Base-by-base conservation (phyloP, 805 yeast species). In the Yarrowia osloensis region DNA sequence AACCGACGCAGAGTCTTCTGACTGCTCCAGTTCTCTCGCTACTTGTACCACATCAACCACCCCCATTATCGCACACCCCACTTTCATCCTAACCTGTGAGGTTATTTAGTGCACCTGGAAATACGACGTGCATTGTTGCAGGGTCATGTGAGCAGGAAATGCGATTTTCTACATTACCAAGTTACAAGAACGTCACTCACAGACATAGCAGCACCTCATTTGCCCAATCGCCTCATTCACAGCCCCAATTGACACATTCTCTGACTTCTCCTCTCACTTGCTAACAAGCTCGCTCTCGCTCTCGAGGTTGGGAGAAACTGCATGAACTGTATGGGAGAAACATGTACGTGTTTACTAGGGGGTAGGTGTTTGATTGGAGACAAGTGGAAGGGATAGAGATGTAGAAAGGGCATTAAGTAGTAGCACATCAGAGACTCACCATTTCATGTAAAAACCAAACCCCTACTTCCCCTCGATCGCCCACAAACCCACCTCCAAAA, bases 321-420 rank as follows among this genome's bases (percentile, higher is more conserved):
- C 44, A 7, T n/a, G 13, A 40, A 44, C 49, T 44, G 29, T 24
- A 47, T 28, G 52, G 28, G 33, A 47, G 49, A 49, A 49, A 28
- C 54, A 49, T 50, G 55, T 50, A 50, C 57, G 57, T 50, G 57
- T 50, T 50, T 50, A 50, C 40, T 33, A 50, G 57, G 21, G 22
- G 28, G 21, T 3, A 21, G 19, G 26, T n/a, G 40, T 19, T 2
- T 49, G 33, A n/a, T 7, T 26, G 17, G 13, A 17, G 24, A 3
- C 15, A n/a, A 26, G 21, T 17, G n/a, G 49, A 1, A 8, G 4
- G 4, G 11, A 5, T 24, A 24, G n/a, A 44, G 19, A 44, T n/a
- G 49, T 24, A 11, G 15, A 13, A 35, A 17, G 7, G 2, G n/a
- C n/a, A n/a, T n/a, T n/a, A n/a, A n/a, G n/a, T n/a, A n/a, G n/a